Base-by-base conservation (phyloP, 441 rosid genomes). In the Eutrema salsugineum region DNA sequence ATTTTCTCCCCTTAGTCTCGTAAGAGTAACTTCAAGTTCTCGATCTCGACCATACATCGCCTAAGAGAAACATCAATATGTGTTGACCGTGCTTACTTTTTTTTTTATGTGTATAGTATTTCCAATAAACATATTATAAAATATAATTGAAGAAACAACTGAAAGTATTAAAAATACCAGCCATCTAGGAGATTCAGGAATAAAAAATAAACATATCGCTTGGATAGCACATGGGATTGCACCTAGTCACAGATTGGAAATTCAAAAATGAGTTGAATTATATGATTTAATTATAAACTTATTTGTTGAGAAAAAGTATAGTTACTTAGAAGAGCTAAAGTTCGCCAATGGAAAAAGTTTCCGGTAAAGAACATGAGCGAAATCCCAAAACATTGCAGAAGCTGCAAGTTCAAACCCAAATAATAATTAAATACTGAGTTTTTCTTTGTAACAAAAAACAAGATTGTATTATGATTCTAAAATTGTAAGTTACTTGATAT, bases 121-220 rank as follows among this genome's bases (percentile, higher is more conserved):
- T 24, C 36, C 1, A 47, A 17, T 7, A 38, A 14, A 47, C 30
- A 8, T 7, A 40, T n/a, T 6, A 6, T 11, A 9, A 28, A 40
- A 5, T 8, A 27, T 8, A 5, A 63, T n/a, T 30, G 8, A 8
- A 32, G 57, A 59, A 14, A 48, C 3, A 49, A 32, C 9, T 0
- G 0, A 27, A 44, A 55, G 49, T 44, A 11, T 11, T 35, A 42
- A 30, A 30, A 78, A 66, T 68, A 88, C 91, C 83, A 88, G 76
- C 93, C 89, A 88, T 76, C 93, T 80, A 1, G 91, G 90, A 70
- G 93, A 88, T 69, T 90, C 91, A 0, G 91, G 90, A 63, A 86
- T 84, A 61, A 85, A 85, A 70, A 87, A 86, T 8, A 86, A 53
- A 43, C 88, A 81, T 1, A 82, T 20, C 35, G 79, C 32, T 27